Evolutionary conservation across 805 yeast species (phyloP).

Genomic region (Candida silvatica): DNA sequence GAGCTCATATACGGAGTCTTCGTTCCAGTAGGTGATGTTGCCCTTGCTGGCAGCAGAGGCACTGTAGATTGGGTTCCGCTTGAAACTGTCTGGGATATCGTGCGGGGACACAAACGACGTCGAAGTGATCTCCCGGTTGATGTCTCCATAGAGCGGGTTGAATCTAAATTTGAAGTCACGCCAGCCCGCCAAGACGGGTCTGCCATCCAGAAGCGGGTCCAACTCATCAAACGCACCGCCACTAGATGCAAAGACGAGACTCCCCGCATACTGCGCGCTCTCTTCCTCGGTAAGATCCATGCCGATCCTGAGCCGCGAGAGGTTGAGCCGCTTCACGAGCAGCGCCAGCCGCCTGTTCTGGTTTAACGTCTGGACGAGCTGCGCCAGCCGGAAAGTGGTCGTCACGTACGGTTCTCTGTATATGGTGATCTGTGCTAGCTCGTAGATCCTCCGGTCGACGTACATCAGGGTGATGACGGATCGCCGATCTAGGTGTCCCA

Average conservation of each 20-base stretch:
- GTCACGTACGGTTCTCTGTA: constrained; percentile 48
- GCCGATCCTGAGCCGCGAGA: constrained; percentile 42
- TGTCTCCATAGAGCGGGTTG: constrained; percentile 50
- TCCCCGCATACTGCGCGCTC: constrained; percentile 10
- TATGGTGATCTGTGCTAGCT: constrained; percentile 42
- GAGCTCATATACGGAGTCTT: no score
- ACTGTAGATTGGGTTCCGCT: not conserved
- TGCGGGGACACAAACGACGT: constrained; percentile 2
- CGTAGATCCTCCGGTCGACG: constrained; percentile 42
- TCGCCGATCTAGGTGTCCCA: constrained; percentile 29
- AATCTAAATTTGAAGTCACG: constrained; percentile 81
- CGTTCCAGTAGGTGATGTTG: no score
- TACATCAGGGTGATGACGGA: constrained; percentile 38
- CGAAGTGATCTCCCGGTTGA: not conserved
- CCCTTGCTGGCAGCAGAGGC: not conserved
- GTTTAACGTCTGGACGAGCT: constrained; percentile 63
- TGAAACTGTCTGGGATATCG: not conserved
- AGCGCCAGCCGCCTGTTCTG: constrained; percentile 46
- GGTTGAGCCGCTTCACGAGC: constrained; percentile 47
- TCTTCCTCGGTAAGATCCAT: constrained; percentile 17
- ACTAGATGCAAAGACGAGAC: constrained; percentile 9
- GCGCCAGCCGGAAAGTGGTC: constrained; percentile 74
- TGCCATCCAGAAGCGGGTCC: constrained; percentile 6
- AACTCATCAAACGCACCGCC: constrained; percentile 2
- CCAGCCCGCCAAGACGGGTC: constrained; percentile 66